Evolutionary conservation across 345 rosid species (phyloP).

Genomic region (Acer campestre): DNA sequence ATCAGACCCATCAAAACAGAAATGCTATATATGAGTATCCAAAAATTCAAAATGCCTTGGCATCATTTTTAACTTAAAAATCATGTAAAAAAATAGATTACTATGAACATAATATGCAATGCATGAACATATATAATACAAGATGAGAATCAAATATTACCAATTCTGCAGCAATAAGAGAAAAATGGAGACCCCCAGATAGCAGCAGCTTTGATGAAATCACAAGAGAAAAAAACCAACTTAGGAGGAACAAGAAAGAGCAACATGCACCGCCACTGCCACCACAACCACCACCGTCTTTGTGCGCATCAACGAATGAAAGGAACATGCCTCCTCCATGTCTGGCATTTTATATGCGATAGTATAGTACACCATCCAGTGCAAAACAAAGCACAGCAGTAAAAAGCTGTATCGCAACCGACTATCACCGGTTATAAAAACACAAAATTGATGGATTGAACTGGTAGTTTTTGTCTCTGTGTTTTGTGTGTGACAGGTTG

Average conservation of each 20-base stretch:
- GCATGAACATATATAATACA: neutral
- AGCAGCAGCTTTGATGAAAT: slow-evolving; percentile 8
- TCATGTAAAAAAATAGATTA: no score
- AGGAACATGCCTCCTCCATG: slow-evolving; percentile 6
- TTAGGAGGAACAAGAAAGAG: neutral
- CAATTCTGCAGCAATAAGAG: neutral
- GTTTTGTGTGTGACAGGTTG: neutral
- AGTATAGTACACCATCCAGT: neutral
- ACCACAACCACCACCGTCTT: neutral
- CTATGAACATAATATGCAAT: neutral
- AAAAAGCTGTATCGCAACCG: neutral
- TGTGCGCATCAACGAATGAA: slow-evolving; percentile 4
- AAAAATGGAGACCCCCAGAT: neutral
- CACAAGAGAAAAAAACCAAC: neutral
- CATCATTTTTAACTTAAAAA: no score
- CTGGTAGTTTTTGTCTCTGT: neutral
- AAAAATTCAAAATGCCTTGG: no score
- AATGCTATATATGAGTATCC: no score
- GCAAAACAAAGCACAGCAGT: neutral
- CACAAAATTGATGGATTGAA: neutral
- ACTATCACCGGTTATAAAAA: neutral
- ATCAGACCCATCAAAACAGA: no score
- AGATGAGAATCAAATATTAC: neutral
- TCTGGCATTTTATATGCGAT: neutral
- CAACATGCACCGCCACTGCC: neutral